A percentile compares a stretch with the other conserved stretches of the same genome.
Evolutionary conservation across 2,329 filamentous ascomycete species (phyloP).

Genomic region (Catunica adiposa): DNA sequence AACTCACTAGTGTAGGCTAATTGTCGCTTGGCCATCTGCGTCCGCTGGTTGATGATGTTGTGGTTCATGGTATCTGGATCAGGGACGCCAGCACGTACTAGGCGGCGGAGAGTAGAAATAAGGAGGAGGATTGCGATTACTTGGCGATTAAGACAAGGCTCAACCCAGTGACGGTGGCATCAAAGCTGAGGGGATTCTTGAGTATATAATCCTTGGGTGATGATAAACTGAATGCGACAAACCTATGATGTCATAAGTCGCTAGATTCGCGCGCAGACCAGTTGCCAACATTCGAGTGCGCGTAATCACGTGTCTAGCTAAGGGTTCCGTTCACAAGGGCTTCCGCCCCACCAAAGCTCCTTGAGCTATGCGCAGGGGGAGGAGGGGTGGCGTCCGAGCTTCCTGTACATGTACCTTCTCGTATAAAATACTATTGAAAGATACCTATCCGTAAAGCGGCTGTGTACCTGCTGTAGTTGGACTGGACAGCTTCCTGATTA

Average conservation of each 20-base stretch:
- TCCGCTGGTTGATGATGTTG: not conserved
- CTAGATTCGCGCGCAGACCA: too few relatives aligned
- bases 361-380: not conserved
- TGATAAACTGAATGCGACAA: not conserved
- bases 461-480: not conserved
- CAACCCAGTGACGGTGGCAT: too few relatives aligned
- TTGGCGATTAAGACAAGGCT: too few relatives aligned
- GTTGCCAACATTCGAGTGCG: not conserved
- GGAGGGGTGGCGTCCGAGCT: not conserved
- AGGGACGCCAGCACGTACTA: not conserved
- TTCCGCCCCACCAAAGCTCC: not conserved
- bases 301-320: not conserved
- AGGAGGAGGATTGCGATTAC: not conserved
- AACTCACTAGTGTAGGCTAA: too few relatives aligned
- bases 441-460: not conserved
- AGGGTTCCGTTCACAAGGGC: not conserved
- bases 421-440: not conserved
- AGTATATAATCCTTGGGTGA: not conserved
- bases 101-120: not conserved
- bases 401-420: not conserved
- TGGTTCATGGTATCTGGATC: not conserved
- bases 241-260: too few relatives aligned
- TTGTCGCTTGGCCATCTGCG: not conserved
- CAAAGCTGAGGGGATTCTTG: too few relatives aligned
- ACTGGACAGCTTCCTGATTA: not conserved